Conservation (phyloP, 257 asterid species). For the Parsonsia alboflavescens region DNA sequence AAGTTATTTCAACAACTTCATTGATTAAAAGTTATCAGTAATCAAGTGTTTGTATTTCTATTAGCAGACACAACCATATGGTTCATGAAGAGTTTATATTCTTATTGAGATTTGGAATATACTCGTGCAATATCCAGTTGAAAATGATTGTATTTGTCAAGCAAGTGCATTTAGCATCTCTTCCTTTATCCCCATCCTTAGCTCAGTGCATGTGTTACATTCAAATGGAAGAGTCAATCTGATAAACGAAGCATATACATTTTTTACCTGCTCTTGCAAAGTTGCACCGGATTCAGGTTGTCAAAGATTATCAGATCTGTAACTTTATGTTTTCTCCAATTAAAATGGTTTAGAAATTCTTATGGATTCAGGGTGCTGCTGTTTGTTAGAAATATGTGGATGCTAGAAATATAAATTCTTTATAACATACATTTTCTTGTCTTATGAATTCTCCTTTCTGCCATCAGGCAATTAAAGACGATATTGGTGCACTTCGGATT, state of each 20-base stretch:
- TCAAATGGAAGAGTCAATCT: not conserved
- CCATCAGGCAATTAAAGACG: constrained; percentile 86
- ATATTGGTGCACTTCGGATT: constrained; percentile 74
- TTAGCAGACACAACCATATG: not conserved
- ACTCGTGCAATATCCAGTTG: not conserved
- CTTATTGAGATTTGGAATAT: not conserved
- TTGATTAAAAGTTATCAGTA: not conserved
- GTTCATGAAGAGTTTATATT: not conserved
- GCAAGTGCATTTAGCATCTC: not conserved
- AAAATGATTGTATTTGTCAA: not conserved
- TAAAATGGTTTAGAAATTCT: not conserved
- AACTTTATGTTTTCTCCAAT: not conserved
- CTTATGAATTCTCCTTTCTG: constrained; percentile 10
- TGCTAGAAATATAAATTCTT: not conserved
- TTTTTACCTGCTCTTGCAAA: not conserved
- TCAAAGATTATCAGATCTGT: not conserved
- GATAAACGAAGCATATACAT: not conserved
- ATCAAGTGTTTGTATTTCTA: not conserved
- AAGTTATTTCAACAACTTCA: not conserved
- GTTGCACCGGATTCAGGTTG: not conserved
- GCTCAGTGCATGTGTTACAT: not conserved
- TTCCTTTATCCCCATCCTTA: not conserved
- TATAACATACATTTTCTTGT: constrained; percentile 6
- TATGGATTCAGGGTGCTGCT: not conserved
- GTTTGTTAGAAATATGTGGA: not conserved